A percentile compares a stretch with the other conserved stretches of the same genome.
These are phyloP conservation scores for Agastache rugosa DNA, from an alignment of 257 asterid genomes.

Conservation along the genomic window DNA sequence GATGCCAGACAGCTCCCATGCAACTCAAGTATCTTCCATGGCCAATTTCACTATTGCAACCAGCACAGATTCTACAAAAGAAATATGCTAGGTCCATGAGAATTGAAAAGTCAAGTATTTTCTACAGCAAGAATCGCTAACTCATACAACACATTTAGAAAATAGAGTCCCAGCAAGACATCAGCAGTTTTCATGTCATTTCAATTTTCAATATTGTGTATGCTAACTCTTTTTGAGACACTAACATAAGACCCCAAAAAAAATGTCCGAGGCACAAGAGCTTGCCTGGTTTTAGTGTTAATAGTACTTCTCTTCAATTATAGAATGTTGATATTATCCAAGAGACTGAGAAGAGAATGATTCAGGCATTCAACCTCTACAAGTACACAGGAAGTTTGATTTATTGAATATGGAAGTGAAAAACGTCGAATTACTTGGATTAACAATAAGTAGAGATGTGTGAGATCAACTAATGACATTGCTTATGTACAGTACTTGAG, in stretches of 20 bases:
- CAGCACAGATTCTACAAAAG: slow-evolving; percentile 80
- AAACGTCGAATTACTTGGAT: background rate
- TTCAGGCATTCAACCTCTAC: slow-evolving; percentile 4
- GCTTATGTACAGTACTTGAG: background rate
- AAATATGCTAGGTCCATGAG: slow-evolving; percentile 25
- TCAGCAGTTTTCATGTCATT: slow-evolving; percentile 23
- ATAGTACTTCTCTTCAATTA: background rate
- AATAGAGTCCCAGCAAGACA: background rate
- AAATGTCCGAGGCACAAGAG: background rate
- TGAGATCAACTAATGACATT: background rate
- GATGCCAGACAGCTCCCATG: slow-evolving; percentile 98
- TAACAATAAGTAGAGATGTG: slow-evolving; percentile 2
- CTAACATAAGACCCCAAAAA: background rate
- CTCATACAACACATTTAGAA: slow-evolving; percentile 7
- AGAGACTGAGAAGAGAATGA: slow-evolving; percentile 10
- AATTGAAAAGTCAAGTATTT: background rate
- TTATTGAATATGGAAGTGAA: background rate
- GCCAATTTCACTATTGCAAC: slow-evolving; percentile 90
- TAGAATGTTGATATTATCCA: background rate
- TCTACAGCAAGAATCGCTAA: background rate
- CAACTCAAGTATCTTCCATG: slow-evolving; percentile 91
- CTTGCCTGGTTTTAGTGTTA: background rate
- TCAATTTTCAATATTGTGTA: background rate
- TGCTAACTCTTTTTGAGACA: background rate
- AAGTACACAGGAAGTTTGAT: background rate